Evolutionary conservation across 2,329 filamentous ascomycete genomes (phyloP).

Genomic region (Xylariaceae sp.): DNA sequence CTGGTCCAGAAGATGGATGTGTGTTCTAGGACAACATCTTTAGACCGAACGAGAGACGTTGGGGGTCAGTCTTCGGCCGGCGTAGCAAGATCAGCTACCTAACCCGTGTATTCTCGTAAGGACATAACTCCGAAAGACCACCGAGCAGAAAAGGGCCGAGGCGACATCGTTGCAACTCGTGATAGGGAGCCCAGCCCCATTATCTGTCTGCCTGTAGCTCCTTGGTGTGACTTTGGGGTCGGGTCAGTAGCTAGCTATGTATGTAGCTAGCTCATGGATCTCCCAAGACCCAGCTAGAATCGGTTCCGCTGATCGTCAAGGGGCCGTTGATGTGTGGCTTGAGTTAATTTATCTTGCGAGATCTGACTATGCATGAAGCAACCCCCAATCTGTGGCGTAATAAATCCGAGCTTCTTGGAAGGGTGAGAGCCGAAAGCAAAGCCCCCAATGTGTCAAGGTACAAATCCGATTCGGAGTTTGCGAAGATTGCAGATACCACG

Average conservation of each 20-base stretch:
- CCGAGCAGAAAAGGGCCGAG: slow-evolving; percentile 19
- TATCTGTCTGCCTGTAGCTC: slow-evolving; percentile 1
- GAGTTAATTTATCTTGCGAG: slow-evolving; percentile 13
- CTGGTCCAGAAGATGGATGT: too few species aligned
- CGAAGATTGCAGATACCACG: too few species aligned
- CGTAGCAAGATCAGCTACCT: background rate
- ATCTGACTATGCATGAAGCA: slow-evolving; percentile 14
- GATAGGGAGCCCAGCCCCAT: slow-evolving; percentile 7
- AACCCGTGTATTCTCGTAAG: slow-evolving; percentile 5
- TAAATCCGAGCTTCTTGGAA: slow-evolving; percentile 10
- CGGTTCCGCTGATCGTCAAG: slow-evolving; percentile 23
- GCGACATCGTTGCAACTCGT: background rate
- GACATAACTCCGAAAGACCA: slow-evolving; percentile 18
- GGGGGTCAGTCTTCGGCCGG: background rate
- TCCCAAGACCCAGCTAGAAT: slow-evolving; percentile 3
- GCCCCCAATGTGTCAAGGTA: too few species aligned
- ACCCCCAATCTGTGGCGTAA: background rate
- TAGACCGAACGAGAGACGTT: background rate
- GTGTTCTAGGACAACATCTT: too few species aligned
- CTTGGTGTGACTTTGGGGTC: slow-evolving; percentile 12
- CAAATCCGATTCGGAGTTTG: too few species aligned
- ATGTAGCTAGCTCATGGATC: slow-evolving; percentile 6
- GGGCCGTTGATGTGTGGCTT: too few species aligned
- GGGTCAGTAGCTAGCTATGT: slow-evolving; percentile 1
- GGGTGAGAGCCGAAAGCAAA: too few species aligned